phyloP scores from a whole-genome alignment of 495 filamentous ascomycete species.

The Jackrogersella minutella region DNA sequence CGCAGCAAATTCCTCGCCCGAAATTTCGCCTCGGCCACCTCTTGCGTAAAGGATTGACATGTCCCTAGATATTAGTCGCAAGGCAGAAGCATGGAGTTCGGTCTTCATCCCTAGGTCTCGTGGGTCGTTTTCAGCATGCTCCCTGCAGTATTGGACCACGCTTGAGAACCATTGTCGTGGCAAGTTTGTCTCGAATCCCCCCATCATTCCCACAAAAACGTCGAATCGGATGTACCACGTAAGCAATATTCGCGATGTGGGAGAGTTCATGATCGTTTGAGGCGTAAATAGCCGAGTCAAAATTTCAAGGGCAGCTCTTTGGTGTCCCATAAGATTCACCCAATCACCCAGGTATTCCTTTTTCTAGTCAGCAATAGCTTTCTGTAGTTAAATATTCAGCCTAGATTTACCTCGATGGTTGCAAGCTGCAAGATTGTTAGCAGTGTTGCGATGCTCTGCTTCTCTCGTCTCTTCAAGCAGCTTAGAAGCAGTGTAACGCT shows the following conservation, averaged over 20 bases:
- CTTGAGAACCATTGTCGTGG: conserved; percentile 81
- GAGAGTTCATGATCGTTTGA: conserved; percentile 73
- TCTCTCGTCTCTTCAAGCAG: conserved; percentile 73
- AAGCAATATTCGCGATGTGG: conserved; percentile 74
- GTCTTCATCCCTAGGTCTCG: conserved; percentile 70
- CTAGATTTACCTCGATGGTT: conserved; percentile 80
- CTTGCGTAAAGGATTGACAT: conserved; percentile 81
- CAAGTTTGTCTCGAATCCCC: conserved; percentile 76
- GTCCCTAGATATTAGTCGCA: conserved; percentile 80
- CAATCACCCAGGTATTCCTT: conserved; percentile 96
- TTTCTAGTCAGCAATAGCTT: conserved; percentile 40
- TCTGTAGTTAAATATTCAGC: not conserved
- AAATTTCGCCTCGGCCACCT: conserved; percentile 67
- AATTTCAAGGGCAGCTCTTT: conserved; percentile 86
- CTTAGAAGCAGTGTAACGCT: conserved; percentile 78
- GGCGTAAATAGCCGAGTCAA: conserved; percentile 81
- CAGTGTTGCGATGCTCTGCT: conserved; percentile 76
- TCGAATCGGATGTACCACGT: conserved; percentile 93
- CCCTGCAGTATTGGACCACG: conserved; percentile 67
- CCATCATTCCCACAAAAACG: conserved; percentile 81
- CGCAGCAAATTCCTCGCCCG: conserved; percentile 67
- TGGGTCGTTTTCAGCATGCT: conserved; percentile 67
- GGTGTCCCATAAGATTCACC: conserved; percentile 90
- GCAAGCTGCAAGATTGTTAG: conserved; percentile 92
- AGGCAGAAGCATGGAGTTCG: conserved; percentile 67